Evolutionary conservation across 139 green algal genomes (phyloP), one percentile per base, ranked within the genome.

Genomic region (Micractinium conductrix): DNA sequence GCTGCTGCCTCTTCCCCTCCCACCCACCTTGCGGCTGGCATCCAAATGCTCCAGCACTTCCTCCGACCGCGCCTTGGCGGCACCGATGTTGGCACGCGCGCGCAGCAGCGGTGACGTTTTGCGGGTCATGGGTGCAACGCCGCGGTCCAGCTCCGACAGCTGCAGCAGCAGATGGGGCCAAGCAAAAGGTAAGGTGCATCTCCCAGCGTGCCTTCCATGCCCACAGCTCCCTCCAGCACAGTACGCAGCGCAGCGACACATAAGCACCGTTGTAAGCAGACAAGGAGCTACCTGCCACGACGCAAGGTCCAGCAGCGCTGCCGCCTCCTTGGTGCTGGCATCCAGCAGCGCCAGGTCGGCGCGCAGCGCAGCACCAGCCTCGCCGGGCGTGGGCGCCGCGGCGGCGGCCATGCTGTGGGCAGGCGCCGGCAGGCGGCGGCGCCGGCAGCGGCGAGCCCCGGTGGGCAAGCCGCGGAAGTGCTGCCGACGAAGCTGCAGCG

Each of bases 41-140:
- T 91, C 88, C 58, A 91, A 65, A 68, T 89, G 83, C 1, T 84
- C 81, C 42, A 91, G 44, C 78, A 89, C 82, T 48, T 89, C 82
- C 45, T 89, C 88, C 10, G 76, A 84, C 62, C 74, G 40, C 2
- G 84, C 75, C 24, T 82, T 78, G 53, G 88, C 88, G 10, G 62
- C 74, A 28, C 71, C 76, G 50, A 91, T 88, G 81, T 87, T 91
- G 21, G 42, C 55, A 28, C 38, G 30, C 5, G 76, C 76, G 12
- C 76, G 55, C 4, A 38, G 4, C 58, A 82, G 55, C 5, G 76
- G 33, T 16, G 16, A 38, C 28, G 76, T 82, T 38, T 58, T 71
- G 55, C 33, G 28, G 6, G 76, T 82, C 58, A 82, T 71, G 12
- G 58, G 40, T 4, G 30, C 24, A 30, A 42, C 55, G 10, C 70